Base-by-base conservation (phyloP, 306 rosid species). In the Chamaecrista fasciculata region DNA sequence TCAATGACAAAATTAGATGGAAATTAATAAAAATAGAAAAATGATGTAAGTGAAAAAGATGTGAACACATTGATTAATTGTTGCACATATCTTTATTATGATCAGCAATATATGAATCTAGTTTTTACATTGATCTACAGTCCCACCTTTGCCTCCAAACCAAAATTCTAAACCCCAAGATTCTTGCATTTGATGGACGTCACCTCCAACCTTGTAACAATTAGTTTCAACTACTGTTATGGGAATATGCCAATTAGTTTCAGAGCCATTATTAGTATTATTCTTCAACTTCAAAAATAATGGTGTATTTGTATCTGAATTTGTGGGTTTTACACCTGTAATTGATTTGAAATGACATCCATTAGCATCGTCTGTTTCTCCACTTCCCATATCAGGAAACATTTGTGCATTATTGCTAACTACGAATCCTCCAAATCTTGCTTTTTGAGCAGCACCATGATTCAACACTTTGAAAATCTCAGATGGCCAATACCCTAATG, bases 81-180 rank as follows among this genome's bases (percentile, higher is more conserved):
- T n/a, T n/a, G n/a, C n/a, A n/a, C n/a, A n/a, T n/a, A n/a, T n/a
- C n/a, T n/a, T n/a, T n/a, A n/a, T n/a, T n/a, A n/a, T n/a, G n/a
- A n/a, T n/a, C n/a, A n/a, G n/a, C n/a, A n/a, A n/a, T n/a, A n/a
- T n/a, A n/a, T n/a, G n/a, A n/a, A n/a, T n/a, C n/a, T n/a, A n/a
- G n/a, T n/a, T n/a, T 2, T 5, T 19, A 53, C 72, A 67, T 4
- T 67, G 10, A 0, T 8, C 2, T 33, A 51, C 14, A 15, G 12
- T 16, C 0, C 36, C 50, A 51, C 36, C 72, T 12, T 12, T 14
- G n/a, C 72, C 72, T 26, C 72, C 72, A 51, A 20, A 67, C 72
- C 72, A 67, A 34, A 67, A 49, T 21, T 8, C 50, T 49, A 39
- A 49, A 60, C 72, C 72, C 61, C n/a, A n/a, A n/a, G n/a, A n/a